Conservation (phyloP, 805 yeast genomes). For the Candida glaebosa region DNA sequence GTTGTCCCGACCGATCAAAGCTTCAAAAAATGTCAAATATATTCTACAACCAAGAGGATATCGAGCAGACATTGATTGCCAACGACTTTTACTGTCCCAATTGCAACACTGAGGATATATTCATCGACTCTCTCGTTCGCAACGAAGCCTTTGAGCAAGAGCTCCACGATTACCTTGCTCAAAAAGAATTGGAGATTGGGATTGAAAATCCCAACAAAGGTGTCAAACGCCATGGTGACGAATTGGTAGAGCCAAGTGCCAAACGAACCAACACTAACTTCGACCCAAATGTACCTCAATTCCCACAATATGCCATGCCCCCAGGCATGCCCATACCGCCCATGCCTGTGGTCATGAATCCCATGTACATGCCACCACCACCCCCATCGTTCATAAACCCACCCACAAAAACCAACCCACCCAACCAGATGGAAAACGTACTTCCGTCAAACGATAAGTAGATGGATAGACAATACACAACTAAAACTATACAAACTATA, state of each 20-base stretch:
- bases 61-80: slow-evolving; percentile 56
- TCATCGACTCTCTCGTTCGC: slow-evolving; percentile 64
- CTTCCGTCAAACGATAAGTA: background rate
- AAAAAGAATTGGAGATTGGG: slow-evolving; percentile 29
- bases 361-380: slow-evolving; percentile 23
- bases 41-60: slow-evolving; percentile 33
- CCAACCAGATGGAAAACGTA: background rate
- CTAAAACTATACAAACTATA: too few relatives aligned
- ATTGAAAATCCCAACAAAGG: slow-evolving; percentile 28
- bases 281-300: slow-evolving; percentile 17
- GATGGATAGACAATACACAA: too few relatives aligned
- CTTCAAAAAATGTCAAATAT: slow-evolving; percentile 51
- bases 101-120: slow-evolving; percentile 71
- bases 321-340: slow-evolving; percentile 22
- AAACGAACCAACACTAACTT: slow-evolving; percentile 24
- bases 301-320: slow-evolving; percentile 14
- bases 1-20: slow-evolving; percentile 58
- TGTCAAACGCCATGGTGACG: slow-evolving; percentile 16
- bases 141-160: slow-evolving; percentile 59
- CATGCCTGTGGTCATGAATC: slow-evolving; percentile 18
- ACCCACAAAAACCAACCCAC: background rate
- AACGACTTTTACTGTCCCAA: slow-evolving; percentile 89
- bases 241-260: slow-evolving; percentile 11
- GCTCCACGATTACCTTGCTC: slow-evolving; percentile 49
- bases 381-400: slow-evolving; percentile 6